Evolutionary conservation across 352 stramenopile genomes (phyloP).

Genomic region (Globisporangium viniferum): DNA sequence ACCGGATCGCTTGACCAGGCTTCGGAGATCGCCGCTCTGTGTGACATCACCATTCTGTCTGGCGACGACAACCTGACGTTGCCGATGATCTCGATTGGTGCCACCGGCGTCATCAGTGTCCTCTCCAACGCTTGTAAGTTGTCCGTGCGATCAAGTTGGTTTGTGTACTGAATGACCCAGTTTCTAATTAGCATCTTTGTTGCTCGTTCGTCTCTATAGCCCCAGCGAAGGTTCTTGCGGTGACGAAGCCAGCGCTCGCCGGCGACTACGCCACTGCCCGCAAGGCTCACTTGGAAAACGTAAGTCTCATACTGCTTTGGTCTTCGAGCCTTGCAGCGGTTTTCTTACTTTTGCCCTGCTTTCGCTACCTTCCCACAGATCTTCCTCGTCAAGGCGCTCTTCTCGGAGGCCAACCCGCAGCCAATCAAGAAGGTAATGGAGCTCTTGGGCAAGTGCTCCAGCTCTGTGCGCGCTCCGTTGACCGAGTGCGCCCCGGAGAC

Average conservation of each 20-base stretch:
- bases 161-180: not conserved
- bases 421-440: conserved; percentile 90
- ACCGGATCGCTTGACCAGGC: conserved; percentile 92
- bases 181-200: not conserved
- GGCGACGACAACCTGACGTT: conserved; percentile 90
- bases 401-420: conserved; percentile 90
- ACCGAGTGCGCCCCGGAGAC: conserved; percentile 69
- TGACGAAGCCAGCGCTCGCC: conserved; percentile 74
- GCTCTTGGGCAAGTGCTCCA: conserved; percentile 82
- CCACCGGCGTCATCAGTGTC: conserved; percentile 89
- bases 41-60: conserved; percentile 90
- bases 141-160: conserved; percentile 5
- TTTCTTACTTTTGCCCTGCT: not conserved
- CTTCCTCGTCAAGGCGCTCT: conserved; percentile 89
- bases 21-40: conserved; percentile 85
- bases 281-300: conserved; percentile 84
- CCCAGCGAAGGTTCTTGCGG: conserved; percentile 79
- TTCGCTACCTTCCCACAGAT: conserved; percentile 36
- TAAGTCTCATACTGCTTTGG: conserved; percentile 24
- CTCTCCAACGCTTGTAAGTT: conserved; percentile 83
- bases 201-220: conserved; percentile 30
- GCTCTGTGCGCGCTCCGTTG: conserved; percentile 71
- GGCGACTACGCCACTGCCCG: conserved; percentile 78
- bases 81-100: conserved; percentile 87
- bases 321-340: not conserved